These are phyloP conservation scores for Babesia sp. DNA, from an alignment of 169 alveolate species.

Conservation along the genomic window DNA sequence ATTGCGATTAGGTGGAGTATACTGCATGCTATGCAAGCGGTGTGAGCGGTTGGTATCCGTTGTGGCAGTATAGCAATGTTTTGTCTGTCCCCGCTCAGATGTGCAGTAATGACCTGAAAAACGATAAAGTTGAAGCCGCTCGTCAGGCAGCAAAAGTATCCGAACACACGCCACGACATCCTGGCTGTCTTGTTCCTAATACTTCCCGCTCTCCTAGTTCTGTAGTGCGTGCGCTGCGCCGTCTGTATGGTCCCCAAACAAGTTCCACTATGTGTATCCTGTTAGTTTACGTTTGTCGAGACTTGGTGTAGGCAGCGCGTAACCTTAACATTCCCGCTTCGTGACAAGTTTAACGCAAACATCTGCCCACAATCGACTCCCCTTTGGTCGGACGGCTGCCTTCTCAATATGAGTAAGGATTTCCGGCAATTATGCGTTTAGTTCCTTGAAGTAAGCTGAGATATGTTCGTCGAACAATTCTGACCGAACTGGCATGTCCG, in stretches of 20 bases:
- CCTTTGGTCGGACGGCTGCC: too few species aligned
- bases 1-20: conserved; percentile 46
- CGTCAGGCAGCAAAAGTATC: conserved; percentile 52
- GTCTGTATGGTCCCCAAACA: too few species aligned
- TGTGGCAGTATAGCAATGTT: conserved; percentile 38
- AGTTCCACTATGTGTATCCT: too few species aligned
- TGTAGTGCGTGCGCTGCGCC: too few species aligned
- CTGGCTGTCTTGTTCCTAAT: too few species aligned
- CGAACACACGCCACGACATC: conserved; percentile 61
- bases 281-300: too few species aligned
- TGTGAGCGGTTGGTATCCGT: conserved; percentile 45
- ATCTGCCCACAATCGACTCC: too few species aligned
- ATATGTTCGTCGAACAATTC: conserved; percentile 60
- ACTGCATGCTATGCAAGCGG: conserved; percentile 50
- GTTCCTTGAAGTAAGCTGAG: conserved; percentile 36
- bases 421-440: background rate
- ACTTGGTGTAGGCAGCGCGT: too few species aligned
- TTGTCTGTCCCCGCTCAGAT: conserved; percentile 18
- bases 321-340: too few species aligned
- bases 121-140: conserved; percentile 61
- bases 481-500: conserved; percentile 90
- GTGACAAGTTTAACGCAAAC: too few species aligned
- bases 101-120: conserved; percentile 49
- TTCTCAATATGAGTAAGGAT: too few species aligned
- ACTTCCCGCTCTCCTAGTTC: too few species aligned